A percentile compares a stretch with the other conserved stretches of the same genome.
Conservation (phyloP, 1,139 yeast species). For the Candida dubliniensis region DNA sequence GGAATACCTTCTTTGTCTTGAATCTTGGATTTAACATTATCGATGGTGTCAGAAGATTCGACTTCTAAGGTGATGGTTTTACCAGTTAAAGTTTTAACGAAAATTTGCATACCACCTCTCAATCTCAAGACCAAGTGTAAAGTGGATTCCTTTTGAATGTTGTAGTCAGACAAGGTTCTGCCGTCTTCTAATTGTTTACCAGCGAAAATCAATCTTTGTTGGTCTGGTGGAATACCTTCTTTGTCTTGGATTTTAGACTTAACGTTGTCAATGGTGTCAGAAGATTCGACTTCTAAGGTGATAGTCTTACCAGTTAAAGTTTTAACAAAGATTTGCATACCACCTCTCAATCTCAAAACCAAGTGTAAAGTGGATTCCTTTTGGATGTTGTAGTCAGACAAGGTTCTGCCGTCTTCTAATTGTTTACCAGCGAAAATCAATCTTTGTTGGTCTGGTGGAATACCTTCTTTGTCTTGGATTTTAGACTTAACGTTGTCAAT, state of each 20-base stretch:
- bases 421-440: too few species aligned
- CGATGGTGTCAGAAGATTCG: conserved; percentile 74
- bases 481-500: conserved; percentile 5
- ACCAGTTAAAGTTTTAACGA: conserved; percentile 62
- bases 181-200: conserved; percentile 65
- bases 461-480: too few species aligned
- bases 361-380: conserved; percentile 88
- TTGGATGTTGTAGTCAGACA: conserved; percentile 67
- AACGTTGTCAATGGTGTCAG: conserved; percentile 70
- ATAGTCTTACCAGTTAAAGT: conserved; percentile 92
- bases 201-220: conserved; percentile 56
- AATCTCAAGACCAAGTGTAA: conserved; percentile 55
- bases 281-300: conserved; percentile 68
- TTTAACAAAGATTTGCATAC: conserved; percentile 98
- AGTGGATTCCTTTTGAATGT: conserved; percentile 66
- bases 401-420: conserved; percentile 54
- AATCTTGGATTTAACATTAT: conserved; percentile 56
- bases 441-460: too few species aligned
- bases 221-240: conserved; percentile 56
- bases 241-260: conserved; percentile 55
- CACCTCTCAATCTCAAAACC: conserved; percentile 86
- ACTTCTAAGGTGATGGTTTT: conserved; percentile 70
- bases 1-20: conserved; percentile 55
- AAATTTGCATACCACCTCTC: conserved; percentile 70
- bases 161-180: conserved; percentile 64